phyloP scores from a whole-genome alignment of 495 filamentous ascomycete genomes.

The Annulohypoxylon stygium region DNA sequence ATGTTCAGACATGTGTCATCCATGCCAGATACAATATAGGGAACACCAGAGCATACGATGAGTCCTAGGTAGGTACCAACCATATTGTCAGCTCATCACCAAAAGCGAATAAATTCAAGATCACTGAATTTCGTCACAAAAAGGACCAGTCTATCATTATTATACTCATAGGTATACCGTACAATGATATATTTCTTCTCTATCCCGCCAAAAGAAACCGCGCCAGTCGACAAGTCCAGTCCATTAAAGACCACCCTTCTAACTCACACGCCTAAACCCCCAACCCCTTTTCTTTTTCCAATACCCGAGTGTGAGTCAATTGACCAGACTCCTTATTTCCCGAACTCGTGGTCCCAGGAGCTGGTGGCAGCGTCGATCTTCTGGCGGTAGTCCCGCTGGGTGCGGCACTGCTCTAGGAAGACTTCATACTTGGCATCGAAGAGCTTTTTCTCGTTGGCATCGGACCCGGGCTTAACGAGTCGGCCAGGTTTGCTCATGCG shows the following conservation, averaged over 20 bases:
- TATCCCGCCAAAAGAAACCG: conserved; percentile 13
- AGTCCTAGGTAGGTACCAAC: neutral
- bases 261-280: conserved; percentile 6
- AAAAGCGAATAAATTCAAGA: neutral
- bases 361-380: conserved; percentile 73
- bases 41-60: neutral
- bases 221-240: conserved; percentile 14
- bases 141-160: conserved; percentile 7
- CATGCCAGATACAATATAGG: neutral
- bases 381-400: conserved; percentile 78
- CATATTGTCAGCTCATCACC: neutral
- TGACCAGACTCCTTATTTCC: conserved; percentile 16
- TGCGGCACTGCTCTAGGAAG: conserved; percentile 81
- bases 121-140: neutral
- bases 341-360: conserved; percentile 58
- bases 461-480: conserved; percentile 76
- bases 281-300: conserved; percentile 10
- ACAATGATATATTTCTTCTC: conserved; percentile 8
- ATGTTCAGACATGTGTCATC: too few relatives aligned
- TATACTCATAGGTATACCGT: conserved; percentile 12
- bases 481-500: conserved; percentile 95
- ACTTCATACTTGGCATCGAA: conserved; percentile 87
- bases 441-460: conserved; percentile 80
- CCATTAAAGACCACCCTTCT: conserved; percentile 14
- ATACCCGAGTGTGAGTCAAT: neutral